Evolutionary conservation across 2,329 filamentous ascomycete species (phyloP), one percentile per base, ranked within the genome.

Genomic region (Cytospora mali): DNA sequence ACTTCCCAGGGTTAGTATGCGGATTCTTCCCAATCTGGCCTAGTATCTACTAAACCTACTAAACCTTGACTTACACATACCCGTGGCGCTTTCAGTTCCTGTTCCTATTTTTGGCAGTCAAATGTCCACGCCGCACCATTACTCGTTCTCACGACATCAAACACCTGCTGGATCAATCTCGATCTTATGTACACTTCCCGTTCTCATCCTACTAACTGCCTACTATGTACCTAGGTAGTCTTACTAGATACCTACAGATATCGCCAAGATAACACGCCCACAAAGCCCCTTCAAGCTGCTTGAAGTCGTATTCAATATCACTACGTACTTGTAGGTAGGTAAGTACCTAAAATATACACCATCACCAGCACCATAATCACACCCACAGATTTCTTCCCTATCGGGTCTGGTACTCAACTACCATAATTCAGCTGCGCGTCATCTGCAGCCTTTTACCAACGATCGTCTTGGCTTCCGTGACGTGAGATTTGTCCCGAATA

Each of bases 51-150:
- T 46, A 10, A 13, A 21, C 9, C 18, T 3, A 18, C 35, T 39
- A 39, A n/a, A 39, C 35, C 35, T 39, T 18, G 16, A 39, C 57
- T 48, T 59, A 35, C 57, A 49, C 31, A 39, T 27, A 6, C 6
- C n/a, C n/a, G n/a, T n/a, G n/a, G n/a, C n/a, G n/a, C n/a, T n/a
- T n/a, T n/a, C 14, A 51, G 25, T 28, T 25, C 46, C 35, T 54
- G 35, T n/a, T 49, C n/a, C 58, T 60, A 60, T 60, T 54, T 54
- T 60, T 60, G 28, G 58, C 50, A 33, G 1, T 4, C 39, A 16
- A 48, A 23, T 13, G 42, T 23, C 35, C 27, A 23, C 50, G 48
- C 39, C 46, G 58, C 53, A 48, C 21, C n/a, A 28, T 21, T 23
- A 46, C 13, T 23, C 1, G 14, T 16, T 4, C 18, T 16, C 33